Percentiles rank a stretch among this genome's conserved stretches.
These are phyloP conservation scores for Yamadazyma nakazawae DNA, from an alignment of 805 yeast genomes.

Conservation along the genomic window DNA sequence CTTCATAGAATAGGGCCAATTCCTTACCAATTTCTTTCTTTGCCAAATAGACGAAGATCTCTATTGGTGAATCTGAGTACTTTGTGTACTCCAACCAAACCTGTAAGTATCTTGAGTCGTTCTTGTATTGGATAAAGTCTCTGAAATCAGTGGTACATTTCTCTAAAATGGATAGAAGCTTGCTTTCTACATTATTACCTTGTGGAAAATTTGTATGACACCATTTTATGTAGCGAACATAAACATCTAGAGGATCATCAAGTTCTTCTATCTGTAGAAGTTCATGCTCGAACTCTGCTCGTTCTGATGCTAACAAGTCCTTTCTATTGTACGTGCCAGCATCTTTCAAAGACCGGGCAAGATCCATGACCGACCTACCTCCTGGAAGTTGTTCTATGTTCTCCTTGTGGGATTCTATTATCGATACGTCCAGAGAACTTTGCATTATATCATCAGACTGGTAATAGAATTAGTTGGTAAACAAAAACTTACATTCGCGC, in stretches of 20 bases:
- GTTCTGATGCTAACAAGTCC: constrained; percentile 27
- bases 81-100: constrained; percentile 80
- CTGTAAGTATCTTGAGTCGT: constrained; percentile 76
- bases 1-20: constrained; percentile 73
- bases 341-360: constrained; percentile 43
- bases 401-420: constrained; percentile 58
- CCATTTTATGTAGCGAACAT: constrained; percentile 76
- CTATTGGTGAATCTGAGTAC: constrained; percentile 65
- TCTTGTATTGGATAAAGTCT: constrained; percentile 63
- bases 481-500: background rate
- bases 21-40: constrained; percentile 67
- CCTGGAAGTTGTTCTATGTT: constrained; percentile 63
- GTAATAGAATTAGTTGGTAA: background rate
- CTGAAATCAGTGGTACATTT: constrained; percentile 67
- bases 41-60: constrained; percentile 66
- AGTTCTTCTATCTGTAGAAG: constrained; percentile 52
- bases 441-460: background rate
- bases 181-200: constrained; percentile 60
- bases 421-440: constrained; percentile 10
- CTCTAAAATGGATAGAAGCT: constrained; percentile 62
- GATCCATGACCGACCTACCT: constrained; percentile 65
- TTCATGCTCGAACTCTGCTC: constrained; percentile 47
- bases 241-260: constrained; percentile 83
- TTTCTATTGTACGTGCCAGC: constrained; percentile 22
- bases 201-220: constrained; percentile 58